Evolutionary conservation across 2,329 filamentous ascomycete species (phyloP), one percentile per base, ranked within the genome.

Genomic region (Apiospora hydei): DNA sequence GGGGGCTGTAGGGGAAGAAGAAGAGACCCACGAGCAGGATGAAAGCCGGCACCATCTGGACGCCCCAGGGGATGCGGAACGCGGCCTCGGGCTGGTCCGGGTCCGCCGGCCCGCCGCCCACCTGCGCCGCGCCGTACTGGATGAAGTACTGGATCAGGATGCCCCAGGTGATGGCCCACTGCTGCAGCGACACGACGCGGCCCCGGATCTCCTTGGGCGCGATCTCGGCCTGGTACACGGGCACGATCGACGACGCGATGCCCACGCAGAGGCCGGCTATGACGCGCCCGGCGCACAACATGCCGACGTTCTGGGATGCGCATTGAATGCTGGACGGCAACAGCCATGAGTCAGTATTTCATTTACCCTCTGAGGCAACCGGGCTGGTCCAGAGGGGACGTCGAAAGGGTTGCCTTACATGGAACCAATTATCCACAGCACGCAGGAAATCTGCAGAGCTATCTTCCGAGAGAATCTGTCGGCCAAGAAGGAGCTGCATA

Each of bases 191-290:
- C 21, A 93, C 88, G 3, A 92, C 86, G 14, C 89, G 85, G 10
- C 90, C 90, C 70, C 88, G 85, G 70, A 87, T 87, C 75, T 87
- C 86, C 75, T 87, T 88, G 24, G 87, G 86, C 0, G 86, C 91
- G 24, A 93, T 85, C 79, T 94, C 92, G 69, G 90, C 87, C 74
- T 92, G 89, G 79, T 93, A 94, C 26, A 93, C 88, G 0, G 91
- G 91, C 1, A 93, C 92, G 76, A 93, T 85, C 10, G 92, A 90
- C 41, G 91, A 93, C 75, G 90, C 90, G 76, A 95, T 94, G 73
- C 93, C 93, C 71, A 95, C 91, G 71, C 90, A 91, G 75, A 94
- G 78, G 57, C 93, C 93, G 74, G 92, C 91, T 80, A 95, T 89
- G 74, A 92, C 83, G 74, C 93, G 90, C 3, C 93, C 93, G 3